phyloP scores from a whole-genome alignment of 495 filamentous ascomycete genomes.

The Penicillium dipodomyicola region DNA sequence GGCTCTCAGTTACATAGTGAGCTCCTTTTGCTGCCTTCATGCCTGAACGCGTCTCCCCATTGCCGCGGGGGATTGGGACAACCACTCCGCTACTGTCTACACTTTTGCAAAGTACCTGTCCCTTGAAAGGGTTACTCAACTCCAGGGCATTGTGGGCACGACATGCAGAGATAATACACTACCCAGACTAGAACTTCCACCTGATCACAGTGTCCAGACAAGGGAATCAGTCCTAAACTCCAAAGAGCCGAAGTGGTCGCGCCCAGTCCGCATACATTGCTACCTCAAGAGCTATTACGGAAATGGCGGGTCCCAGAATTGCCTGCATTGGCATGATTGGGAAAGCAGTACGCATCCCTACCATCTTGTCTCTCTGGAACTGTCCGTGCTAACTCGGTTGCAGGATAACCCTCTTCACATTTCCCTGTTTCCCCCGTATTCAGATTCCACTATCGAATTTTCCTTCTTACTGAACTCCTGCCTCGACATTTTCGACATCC shows the following conservation, averaged over 20 bases:
- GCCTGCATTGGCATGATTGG: conserved; percentile 92
- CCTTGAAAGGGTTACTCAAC: not conserved
- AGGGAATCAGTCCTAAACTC: not conserved
- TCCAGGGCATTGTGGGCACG: not conserved
- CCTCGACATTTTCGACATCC: conserved; percentile 88
- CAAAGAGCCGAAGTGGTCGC: not conserved
- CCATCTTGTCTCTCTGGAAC: conserved; percentile 4
- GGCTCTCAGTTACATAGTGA: conserved; percentile 4
- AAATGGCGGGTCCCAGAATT: conserved; percentile 51
- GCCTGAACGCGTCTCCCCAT: conserved; percentile 6
- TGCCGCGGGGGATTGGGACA: not conserved
- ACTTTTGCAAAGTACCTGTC: not conserved
- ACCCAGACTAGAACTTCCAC: conserved; percentile 2
- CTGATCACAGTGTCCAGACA: conserved; percentile 1
- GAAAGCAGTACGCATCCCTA: conserved; percentile 63
- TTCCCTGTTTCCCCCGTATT: conserved; percentile 75
- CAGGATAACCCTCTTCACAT: conserved; percentile 97
- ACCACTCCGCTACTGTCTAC: conserved; percentile 4
- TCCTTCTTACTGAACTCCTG: conserved; percentile 86
- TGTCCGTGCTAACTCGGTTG: conserved; percentile 8
- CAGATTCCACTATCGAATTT: conserved; percentile 71
- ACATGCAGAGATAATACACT: conserved; percentile 2
- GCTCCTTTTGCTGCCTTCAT: conserved; percentile 3
- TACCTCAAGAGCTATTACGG: not conserved
- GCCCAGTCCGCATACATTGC: not conserved